These are phyloP conservation scores for Trapa bicornis DNA, from an alignment of 345 rosid genomes.

Conservation along the genomic window DNA sequence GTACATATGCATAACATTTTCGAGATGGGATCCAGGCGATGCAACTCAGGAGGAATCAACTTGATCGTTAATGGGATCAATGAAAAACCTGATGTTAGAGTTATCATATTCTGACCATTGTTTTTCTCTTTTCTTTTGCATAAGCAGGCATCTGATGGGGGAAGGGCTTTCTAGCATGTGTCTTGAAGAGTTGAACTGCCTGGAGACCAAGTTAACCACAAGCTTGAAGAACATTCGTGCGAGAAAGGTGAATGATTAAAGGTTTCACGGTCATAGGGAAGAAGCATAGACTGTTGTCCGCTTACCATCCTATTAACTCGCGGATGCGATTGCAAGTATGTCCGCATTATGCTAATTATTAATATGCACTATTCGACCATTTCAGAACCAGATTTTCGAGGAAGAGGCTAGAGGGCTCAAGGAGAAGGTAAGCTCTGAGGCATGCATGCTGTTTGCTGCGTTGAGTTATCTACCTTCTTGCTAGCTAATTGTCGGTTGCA, in stretches of 20 bases:
- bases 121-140: background rate
- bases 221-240: conserved; percentile 4
- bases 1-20: no score
- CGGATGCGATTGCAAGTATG: no score
- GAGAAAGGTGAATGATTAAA: background rate
- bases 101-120: background rate
- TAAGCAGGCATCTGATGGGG: conserved; percentile 9
- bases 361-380: background rate
- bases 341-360: no score
- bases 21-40: no score
- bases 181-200: conserved; percentile 1
- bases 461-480: background rate
- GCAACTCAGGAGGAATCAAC: no score
- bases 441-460: background rate
- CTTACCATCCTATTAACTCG: no score
- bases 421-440: background rate
- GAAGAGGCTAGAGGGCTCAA: conserved; percentile 6
- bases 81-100: background rate
- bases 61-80: no score
- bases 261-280: no score
- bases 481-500: background rate
- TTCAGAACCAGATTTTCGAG: background rate
- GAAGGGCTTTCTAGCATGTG: conserved; percentile 7
- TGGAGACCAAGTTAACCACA: conserved; percentile 4
- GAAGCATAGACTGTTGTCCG: no score